A percentile compares a stretch with the other conserved stretches of the same genome.
phyloP scores from a whole-genome alignment of 495 filamentous ascomycete species.

The Neurospora sp. region DNA sequence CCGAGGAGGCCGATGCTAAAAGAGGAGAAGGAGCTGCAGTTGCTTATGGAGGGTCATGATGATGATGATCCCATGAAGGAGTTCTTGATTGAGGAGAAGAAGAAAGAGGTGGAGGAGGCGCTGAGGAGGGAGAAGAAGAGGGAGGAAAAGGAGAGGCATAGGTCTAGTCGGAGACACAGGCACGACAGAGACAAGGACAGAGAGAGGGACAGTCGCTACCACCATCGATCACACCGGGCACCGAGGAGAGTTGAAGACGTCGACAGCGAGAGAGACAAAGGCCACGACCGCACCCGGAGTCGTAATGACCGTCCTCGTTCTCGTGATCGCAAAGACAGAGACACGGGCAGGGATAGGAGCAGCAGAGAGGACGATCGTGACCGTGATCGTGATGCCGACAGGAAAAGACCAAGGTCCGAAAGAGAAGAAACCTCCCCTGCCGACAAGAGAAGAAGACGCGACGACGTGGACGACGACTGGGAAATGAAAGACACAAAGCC shows the following conservation, averaged over 20 bases:
- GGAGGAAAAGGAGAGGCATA: constrained; percentile 14
- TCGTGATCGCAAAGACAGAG: neutral
- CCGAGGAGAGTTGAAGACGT: constrained; percentile 10
- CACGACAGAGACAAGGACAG: constrained; percentile 14
- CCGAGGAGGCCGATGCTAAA: constrained; percentile 34
- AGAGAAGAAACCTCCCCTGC: neutral
- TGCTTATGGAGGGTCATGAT: constrained; percentile 69
- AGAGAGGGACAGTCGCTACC: constrained; percentile 9
- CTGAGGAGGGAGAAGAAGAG: constrained; percentile 41
- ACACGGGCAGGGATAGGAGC: neutral
- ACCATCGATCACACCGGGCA: constrained; percentile 17
- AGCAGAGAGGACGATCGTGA: neutral
- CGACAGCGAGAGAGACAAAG: neutral
- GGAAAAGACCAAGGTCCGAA: neutral
- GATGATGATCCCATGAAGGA: constrained; percentile 98
- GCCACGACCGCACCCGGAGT: neutral
- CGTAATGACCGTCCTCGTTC: neutral
- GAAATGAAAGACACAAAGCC: neutral
- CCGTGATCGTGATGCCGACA: neutral
- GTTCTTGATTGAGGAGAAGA: constrained; percentile 79
- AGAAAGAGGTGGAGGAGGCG: constrained; percentile 69
- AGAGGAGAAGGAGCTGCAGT: constrained; percentile 65
- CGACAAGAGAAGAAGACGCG: neutral
- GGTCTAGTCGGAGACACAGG: constrained; percentile 28
- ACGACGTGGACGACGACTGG: neutral